A percentile compares a stretch with the other conserved stretches of the same genome.
These are phyloP conservation scores for Claviceps arundinis DNA, from an alignment of 2,329 filamentous ascomycete genomes.

Conservation along the genomic window DNA sequence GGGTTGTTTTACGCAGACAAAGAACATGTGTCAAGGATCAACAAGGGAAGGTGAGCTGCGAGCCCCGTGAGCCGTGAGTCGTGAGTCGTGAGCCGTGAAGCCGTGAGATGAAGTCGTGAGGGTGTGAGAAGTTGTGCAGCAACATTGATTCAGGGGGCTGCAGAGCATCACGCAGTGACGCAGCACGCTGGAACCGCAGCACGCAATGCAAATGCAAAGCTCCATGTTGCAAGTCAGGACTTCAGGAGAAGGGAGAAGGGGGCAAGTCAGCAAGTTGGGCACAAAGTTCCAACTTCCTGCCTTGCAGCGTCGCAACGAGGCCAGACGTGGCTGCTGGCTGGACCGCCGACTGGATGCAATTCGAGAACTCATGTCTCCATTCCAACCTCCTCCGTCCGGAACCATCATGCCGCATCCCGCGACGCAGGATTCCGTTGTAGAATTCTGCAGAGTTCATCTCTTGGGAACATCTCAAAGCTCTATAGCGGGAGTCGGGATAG, in stretches of 20 bases:
- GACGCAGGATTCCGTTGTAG: no score
- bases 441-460: no score
- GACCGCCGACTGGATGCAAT: neutral
- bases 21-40: neutral
- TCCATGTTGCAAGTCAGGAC: no score
- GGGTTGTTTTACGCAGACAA: neutral
- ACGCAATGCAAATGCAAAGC: neutral
- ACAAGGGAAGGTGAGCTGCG: constrained; percentile 2
- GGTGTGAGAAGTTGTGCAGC: neutral
- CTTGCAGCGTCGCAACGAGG: neutral
- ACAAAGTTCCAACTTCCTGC: neutral
- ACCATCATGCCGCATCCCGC: no score
- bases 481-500: no score
- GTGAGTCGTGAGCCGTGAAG: neutral
- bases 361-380: no score
- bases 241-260: no score
- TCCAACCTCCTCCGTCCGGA: no score
- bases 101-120: neutral
- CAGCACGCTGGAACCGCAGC: neutral
- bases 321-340: neutral
- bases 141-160: neutral
- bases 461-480: no score
- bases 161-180: neutral
- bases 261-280: neutral
- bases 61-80: neutral